Percentiles rank a stretch among this genome's conserved stretches.
Evolutionary conservation across 2,329 filamentous ascomycete species (phyloP).

Genomic region (Aspergillus carbonarius): DNA sequence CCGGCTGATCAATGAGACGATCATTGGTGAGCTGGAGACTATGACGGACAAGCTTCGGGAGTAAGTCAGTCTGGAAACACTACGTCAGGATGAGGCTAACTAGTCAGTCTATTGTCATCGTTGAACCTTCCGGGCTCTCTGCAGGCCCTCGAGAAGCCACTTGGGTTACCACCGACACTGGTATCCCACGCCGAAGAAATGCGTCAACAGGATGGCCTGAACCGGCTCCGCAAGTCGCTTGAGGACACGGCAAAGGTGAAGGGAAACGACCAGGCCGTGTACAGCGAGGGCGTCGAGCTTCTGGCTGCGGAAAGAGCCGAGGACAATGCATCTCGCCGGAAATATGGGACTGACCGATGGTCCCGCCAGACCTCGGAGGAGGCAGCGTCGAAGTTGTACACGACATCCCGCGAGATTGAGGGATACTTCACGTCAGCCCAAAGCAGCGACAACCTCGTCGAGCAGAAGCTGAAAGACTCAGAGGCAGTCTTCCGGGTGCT

Average conservation of each 20-base stretch:
- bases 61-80: conserved; percentile 31
- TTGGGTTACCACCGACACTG: conserved; percentile 81
- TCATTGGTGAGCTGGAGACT: conserved; percentile 79
- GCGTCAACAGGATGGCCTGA: conserved; percentile 81
- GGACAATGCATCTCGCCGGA: conserved; percentile 71
- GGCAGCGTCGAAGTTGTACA: conserved; percentile 72
- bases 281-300: conserved; percentile 77
- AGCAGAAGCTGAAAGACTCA: conserved; percentile 74
- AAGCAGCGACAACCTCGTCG: conserved; percentile 67
- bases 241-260: conserved; percentile 91
- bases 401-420: conserved; percentile 73
- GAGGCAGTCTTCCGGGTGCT: conserved; percentile 74
- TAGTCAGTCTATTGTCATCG: conserved; percentile 62
- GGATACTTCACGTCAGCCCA: conserved; percentile 77
- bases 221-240: conserved; percentile 73
- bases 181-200: conserved; percentile 92
- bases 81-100: conserved; percentile 13
- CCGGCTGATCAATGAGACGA: conserved; percentile 81
- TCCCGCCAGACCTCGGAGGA: conserved; percentile 64
- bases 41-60: conserved; percentile 79
- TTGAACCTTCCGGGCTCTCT: conserved; percentile 88
- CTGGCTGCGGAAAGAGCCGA: conserved; percentile 79
- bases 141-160: conserved; percentile 90
- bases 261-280: conserved; percentile 71
- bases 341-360: conserved; percentile 89